Percentiles rank a stretch among this genome's conserved stretches.
These are phyloP conservation scores for Cyberlindnera bimundalis DNA, from an alignment of 805 yeast species.

Conservation along the genomic window DNA sequence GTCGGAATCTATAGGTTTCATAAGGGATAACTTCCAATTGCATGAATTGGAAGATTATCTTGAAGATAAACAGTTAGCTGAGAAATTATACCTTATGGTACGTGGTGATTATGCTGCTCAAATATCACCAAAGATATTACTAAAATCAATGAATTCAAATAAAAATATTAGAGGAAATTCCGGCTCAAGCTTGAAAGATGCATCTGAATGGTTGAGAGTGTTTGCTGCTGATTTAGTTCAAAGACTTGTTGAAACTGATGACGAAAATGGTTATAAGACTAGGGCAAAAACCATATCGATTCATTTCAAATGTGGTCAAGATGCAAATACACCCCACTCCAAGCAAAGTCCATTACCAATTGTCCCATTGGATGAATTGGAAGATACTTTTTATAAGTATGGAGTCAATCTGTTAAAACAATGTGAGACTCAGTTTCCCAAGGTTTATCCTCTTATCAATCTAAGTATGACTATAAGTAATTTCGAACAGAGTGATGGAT, in stretches of 20 bases:
- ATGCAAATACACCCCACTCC: conserved; percentile 30
- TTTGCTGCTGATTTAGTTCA: conserved; percentile 75
- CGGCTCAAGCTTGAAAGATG: conserved; percentile 51
- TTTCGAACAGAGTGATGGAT: conserved; percentile 40
- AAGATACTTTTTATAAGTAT: conserved; percentile 27
- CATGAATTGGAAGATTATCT: conserved; percentile 37
- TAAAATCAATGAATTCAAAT: conserved; percentile 85
- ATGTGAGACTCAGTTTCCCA: conserved; percentile 30
- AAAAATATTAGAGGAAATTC: conserved; percentile 68
- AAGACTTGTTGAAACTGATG: conserved; percentile 75
- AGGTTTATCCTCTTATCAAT: conserved; percentile 46
- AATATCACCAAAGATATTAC: conserved; percentile 53
- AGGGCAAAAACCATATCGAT: conserved; percentile 48
- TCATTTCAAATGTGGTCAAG: conserved; percentile 31
- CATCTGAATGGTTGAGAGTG: conserved; percentile 70
- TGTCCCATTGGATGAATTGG: conserved; percentile 21
- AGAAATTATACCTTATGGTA: conserved; percentile 54
- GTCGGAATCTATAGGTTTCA: conserved; percentile 48
- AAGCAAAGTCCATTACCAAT: conserved; percentile 31
- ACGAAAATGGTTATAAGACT: conserved; percentile 36
- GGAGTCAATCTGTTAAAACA: conserved; percentile 42
- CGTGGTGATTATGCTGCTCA: conserved; percentile 60
- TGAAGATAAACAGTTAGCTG: conserved; percentile 47
- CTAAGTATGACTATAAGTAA: conserved; percentile 51
- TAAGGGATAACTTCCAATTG: conserved; percentile 47